Percentiles rank a stretch among this genome's conserved stretches.
Conservation (phyloP, 441 rosid genomes). For the Gossypium aridum region DNA sequence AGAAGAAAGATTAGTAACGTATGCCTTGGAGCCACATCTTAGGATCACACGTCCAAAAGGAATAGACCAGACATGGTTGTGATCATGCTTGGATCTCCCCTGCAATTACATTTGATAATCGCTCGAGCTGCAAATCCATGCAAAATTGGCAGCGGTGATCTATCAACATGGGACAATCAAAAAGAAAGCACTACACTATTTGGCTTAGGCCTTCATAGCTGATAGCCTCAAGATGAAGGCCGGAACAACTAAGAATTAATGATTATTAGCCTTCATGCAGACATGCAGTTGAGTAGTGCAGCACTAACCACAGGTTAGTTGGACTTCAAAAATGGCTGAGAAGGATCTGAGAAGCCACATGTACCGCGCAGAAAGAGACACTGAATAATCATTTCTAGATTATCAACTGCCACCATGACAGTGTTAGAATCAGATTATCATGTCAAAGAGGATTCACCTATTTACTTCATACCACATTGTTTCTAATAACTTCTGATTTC, state of each 20-base stretch:
- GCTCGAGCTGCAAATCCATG: constrained; percentile 85
- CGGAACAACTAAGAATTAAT: background rate
- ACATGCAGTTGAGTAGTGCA: background rate
- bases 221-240: background rate
- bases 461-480: no score
- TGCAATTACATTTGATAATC: constrained; percentile 64
- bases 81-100: constrained; percentile 54
- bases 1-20: constrained; percentile 33
- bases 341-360: constrained; percentile 81
- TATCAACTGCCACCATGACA: no score
- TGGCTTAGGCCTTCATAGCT: background rate
- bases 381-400: no score
- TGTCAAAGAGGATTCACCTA: no score
- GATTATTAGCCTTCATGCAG: background rate
- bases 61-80: constrained; percentile 66
- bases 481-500: no score
- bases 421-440: no score
- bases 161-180: constrained; percentile 15
- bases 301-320: background rate
- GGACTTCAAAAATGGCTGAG: constrained; percentile 44
- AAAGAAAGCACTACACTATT: background rate
- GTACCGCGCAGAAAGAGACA: constrained; percentile 58
- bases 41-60: constrained; percentile 63
- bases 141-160: constrained; percentile 82
- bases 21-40: constrained; percentile 84